A percentile compares a stretch with the other conserved stretches of the same genome.
These are phyloP conservation scores for Nymphaea thermarum DNA, from an alignment of 164 flowering plant species.

Conservation along the genomic window DNA sequence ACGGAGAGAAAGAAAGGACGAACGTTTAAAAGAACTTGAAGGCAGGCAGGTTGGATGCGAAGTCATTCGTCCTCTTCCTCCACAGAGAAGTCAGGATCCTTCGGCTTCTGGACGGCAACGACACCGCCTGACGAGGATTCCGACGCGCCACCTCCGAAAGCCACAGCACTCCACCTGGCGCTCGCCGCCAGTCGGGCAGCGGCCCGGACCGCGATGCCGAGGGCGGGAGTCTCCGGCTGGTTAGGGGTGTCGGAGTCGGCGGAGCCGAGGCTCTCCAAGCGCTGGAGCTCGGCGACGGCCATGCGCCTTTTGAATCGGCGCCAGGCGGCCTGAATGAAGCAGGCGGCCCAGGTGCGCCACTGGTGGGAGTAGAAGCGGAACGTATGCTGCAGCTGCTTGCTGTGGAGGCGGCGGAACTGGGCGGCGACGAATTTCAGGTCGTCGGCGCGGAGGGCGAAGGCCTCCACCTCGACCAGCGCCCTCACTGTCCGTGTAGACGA, in stretches of 20 bases:
- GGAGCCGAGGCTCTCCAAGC: constrained; percentile 22
- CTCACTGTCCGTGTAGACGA: constrained; percentile 81
- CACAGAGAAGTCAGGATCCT: constrained; percentile 63
- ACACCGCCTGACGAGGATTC: neutral
- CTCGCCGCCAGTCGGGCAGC: neutral
- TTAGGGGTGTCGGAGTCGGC: neutral
- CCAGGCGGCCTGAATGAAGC: constrained; percentile 88
- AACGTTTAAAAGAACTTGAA: too few species aligned
- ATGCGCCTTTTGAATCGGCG: constrained; percentile 43
- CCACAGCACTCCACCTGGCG: neutral
- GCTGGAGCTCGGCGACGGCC: constrained; percentile 27
- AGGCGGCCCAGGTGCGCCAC: constrained; percentile 92
- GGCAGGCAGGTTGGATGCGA: neutral
- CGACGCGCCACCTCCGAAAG: neutral
- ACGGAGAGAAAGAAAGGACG: too few species aligned
- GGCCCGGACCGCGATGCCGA: neutral
- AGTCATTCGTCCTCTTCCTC: constrained; percentile 6
- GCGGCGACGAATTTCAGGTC: constrained; percentile 82
- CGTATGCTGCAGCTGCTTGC: constrained; percentile 73
- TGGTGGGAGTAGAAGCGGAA: constrained; percentile 86
- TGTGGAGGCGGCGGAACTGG: constrained; percentile 71
- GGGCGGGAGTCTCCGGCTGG: constrained; percentile 2
- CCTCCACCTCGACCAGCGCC: constrained; percentile 77
- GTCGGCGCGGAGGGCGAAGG: constrained; percentile 73
- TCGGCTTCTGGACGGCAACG: constrained; percentile 35